phyloP scores from a whole-genome alignment of 2,329 filamentous ascomycete species.

The Penicillium sp. region DNA sequence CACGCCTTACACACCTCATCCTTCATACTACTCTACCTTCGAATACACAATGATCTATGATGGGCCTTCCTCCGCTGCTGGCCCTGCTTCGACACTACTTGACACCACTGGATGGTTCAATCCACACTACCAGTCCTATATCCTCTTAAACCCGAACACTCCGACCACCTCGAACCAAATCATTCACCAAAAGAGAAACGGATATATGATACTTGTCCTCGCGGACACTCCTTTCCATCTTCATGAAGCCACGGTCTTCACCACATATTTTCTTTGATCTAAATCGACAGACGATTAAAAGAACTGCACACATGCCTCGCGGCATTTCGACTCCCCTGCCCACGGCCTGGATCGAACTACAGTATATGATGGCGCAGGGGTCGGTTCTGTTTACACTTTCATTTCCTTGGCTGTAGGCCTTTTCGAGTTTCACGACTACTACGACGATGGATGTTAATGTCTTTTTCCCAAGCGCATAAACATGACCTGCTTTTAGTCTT shows the following conservation, averaged over 20 bases:
- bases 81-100: background rate
- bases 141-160: background rate
- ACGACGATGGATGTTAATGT: slow-evolving; percentile 18
- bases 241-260: slow-evolving; percentile 4
- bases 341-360: slow-evolving; percentile 13
- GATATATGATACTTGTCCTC: slow-evolving; percentile 33
- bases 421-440: slow-evolving; percentile 13
- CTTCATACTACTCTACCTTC: background rate
- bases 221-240: slow-evolving; percentile 24
- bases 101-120: background rate
- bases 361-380: slow-evolving; percentile 27
- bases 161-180: background rate
- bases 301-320: slow-evolving; percentile 27
- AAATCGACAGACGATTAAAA: slow-evolving; percentile 18
- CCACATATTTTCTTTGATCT: slow-evolving; percentile 13
- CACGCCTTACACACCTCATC: slow-evolving; percentile 2
- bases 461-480: slow-evolving; percentile 16
- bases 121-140: slow-evolving; percentile 3
- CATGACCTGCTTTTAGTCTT: slow-evolving; percentile 1
- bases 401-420: slow-evolving; percentile 5
- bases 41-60: background rate
- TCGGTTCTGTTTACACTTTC: slow-evolving; percentile 5
- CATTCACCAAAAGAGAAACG: slow-evolving; percentile 17
- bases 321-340: slow-evolving; percentile 12
- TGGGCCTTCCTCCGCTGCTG: background rate